A percentile compares a stretch with the other conserved stretches of the same genome.
Evolutionary conservation across 805 yeast species (phyloP).

Genomic region (Ogataea zsoltii): DNA sequence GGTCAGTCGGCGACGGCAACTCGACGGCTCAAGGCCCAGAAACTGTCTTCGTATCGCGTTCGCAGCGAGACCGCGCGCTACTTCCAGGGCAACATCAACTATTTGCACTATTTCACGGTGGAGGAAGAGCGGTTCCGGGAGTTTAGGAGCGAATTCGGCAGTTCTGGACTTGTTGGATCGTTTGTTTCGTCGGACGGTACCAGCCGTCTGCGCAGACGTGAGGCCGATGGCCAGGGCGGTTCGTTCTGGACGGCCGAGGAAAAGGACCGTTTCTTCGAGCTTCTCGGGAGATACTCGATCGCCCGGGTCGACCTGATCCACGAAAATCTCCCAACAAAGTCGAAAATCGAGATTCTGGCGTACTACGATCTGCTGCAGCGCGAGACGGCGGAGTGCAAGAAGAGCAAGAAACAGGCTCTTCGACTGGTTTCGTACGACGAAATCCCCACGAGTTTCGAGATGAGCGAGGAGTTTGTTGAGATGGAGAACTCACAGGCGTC

Average conservation of each 20-base stretch:
- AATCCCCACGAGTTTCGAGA: constrained; percentile 54
- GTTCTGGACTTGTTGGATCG: constrained; percentile 20
- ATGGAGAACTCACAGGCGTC: constrained; percentile 42
- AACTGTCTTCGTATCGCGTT: constrained; percentile 14
- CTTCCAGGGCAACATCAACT: constrained; percentile 27
- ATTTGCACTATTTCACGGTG: constrained; percentile 13
- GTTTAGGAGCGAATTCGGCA: constrained; percentile 14
- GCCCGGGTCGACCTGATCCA: constrained; percentile 44
- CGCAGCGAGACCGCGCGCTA: constrained; percentile 13
- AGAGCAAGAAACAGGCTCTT: constrained; percentile 15
- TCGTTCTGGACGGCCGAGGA: constrained; percentile 48
- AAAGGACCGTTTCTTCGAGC: constrained; percentile 52
- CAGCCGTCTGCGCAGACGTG: constrained; percentile 9
- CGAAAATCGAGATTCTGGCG: constrained; percentile 43
- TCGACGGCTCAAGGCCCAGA: constrained; percentile 4
- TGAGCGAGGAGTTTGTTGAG: constrained; percentile 43
- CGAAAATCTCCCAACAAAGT: constrained; percentile 41
- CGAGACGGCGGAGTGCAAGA: constrained; percentile 32
- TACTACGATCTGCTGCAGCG: constrained; percentile 43
- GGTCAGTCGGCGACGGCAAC: constrained; percentile 1
- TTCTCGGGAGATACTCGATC: constrained; percentile 51
- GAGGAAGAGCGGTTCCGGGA: constrained; percentile 12
- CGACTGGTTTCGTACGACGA: constrained; percentile 40
- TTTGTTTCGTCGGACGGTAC: constrained; percentile 17
- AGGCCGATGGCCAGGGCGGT: constrained; percentile 30